These are phyloP conservation scores for Candida tibetensis DNA, from an alignment of 805 yeast species.

Conservation along the genomic window DNA sequence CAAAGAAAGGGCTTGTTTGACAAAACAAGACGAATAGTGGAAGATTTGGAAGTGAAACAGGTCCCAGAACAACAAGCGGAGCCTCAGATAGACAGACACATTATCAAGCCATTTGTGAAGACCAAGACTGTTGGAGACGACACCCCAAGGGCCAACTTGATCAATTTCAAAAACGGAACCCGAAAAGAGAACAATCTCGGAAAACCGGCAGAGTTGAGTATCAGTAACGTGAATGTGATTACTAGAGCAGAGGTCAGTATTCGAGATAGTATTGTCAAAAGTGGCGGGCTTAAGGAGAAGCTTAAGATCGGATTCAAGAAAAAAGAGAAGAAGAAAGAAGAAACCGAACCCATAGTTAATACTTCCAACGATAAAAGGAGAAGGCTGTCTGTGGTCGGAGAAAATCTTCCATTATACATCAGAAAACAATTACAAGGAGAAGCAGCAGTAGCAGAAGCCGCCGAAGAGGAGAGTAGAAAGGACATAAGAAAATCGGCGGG, in stretches of 20 bases:
- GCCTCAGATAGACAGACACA: not conserved
- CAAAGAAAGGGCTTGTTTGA: not conserved
- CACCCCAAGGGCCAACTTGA: not conserved
- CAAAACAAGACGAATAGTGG: not conserved
- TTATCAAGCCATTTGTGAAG: not conserved
- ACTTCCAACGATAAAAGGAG: slow-evolving; percentile 11
- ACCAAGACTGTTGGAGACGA: not conserved
- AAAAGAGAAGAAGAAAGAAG: too few relatives aligned
- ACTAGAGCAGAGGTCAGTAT: slow-evolving; percentile 22
- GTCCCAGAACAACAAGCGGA: not conserved
- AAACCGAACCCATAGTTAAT: not conserved
- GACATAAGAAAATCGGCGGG: not conserved
- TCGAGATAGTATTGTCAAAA: not conserved
- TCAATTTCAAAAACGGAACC: slow-evolving; percentile 13
- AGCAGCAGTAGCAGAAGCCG: not conserved
- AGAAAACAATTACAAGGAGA: slow-evolving; percentile 19
- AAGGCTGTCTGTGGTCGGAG: slow-evolving; percentile 36
- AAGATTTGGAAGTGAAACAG: not conserved
- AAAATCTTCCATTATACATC: slow-evolving; percentile 35
- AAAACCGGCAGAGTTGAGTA: slow-evolving; percentile 29
- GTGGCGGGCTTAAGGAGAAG: slow-evolving; percentile 1
- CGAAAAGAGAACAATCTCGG: slow-evolving; percentile 13
- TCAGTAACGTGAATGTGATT: slow-evolving; percentile 34
- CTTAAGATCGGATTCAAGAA: slow-evolving; percentile 4
- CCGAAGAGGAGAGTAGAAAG: not conserved